Conservation (phyloP, 1,284 basidiomycete species). For the Tilletia caries region DNA sequence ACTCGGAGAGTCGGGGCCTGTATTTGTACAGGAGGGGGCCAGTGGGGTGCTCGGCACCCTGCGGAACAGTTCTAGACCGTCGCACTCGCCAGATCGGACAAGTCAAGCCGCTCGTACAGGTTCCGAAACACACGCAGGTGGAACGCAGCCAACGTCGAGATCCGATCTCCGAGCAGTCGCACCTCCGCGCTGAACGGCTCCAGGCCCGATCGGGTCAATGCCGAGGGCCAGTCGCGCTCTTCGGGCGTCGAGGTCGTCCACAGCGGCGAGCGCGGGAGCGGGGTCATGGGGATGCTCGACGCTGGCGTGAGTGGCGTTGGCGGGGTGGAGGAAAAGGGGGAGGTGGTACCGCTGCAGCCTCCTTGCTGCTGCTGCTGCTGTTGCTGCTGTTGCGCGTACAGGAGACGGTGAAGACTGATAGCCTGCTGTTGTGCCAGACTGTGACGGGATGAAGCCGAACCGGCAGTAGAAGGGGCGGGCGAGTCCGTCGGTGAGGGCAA, state of each 20-base stretch:
- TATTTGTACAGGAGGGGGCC: no score
- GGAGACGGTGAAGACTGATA: not conserved
- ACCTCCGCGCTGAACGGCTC: conserved; percentile 40
- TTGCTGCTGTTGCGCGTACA: conserved; percentile 15
- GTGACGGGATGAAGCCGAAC: not conserved
- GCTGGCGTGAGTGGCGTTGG: conserved; percentile 2
- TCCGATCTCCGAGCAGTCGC: conserved; percentile 33
- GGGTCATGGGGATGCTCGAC: not conserved
- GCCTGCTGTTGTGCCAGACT: not conserved
- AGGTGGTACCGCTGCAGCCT: not conserved
- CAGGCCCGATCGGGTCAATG: conserved; percentile 22
- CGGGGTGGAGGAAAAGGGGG: not conserved
- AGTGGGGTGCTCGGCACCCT: no score
- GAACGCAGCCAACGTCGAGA: conserved; percentile 39
- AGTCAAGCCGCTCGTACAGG: conserved; percentile 28
- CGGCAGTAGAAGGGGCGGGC: not conserved
- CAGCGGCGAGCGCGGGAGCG: conserved; percentile 6
- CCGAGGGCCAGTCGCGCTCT: conserved; percentile 17
- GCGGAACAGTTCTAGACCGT: not conserved
- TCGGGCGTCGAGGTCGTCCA: conserved; percentile 14
- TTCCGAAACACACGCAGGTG: conserved; percentile 39
- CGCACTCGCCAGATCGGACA: not conserved
- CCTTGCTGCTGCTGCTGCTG: not conserved
- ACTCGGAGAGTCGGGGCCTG: no score
- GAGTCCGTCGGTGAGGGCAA: not conserved